Evolutionary conservation across 805 yeast genomes (phyloP).

Genomic region (Cyberlindnera bimundalis): DNA sequence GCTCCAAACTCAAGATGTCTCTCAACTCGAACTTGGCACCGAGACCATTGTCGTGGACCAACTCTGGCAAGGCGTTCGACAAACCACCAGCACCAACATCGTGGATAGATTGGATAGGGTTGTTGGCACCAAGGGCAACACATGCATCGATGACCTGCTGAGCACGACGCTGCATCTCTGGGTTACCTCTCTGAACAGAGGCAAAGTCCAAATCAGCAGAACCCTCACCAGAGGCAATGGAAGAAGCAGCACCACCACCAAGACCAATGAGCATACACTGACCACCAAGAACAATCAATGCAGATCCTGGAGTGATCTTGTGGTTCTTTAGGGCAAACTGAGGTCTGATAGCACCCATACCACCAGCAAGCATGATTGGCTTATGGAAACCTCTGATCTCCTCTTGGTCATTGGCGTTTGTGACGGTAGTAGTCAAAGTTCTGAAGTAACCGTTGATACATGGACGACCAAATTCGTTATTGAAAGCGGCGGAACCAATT

Average conservation of each 20-base stretch:
- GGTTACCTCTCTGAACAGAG: conserved; percentile 98
- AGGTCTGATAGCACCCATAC: conserved; percentile 95
- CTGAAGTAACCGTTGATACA: conserved; percentile 96
- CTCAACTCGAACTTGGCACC: conserved; percentile 94
- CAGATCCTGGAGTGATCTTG: conserved; percentile 87
- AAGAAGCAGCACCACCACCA: conserved; percentile 99
- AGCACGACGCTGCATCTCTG: conserved; percentile 98
- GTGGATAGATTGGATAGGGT: conserved; percentile 92
- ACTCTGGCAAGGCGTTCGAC: conserved; percentile 94
- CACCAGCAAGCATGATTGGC: conserved; percentile 99
- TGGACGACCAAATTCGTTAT: conserved; percentile 98
- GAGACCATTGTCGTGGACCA: conserved; percentile 93
- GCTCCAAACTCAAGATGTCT: conserved; percentile 85
- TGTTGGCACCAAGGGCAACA: conserved; percentile 68
- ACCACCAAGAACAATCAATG: conserved; percentile 93
- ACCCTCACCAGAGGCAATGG: conserved; percentile 93
- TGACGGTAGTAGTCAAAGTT: conserved; percentile 81
- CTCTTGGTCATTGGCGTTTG: conserved; percentile 52
- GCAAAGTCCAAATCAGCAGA: conserved; percentile 97
- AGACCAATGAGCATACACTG: conserved; percentile 97
- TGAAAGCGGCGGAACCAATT: conserved; percentile 95
- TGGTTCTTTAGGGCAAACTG: conserved; percentile 84
- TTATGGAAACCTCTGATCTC: conserved; percentile 96
- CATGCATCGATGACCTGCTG: conserved; percentile 97
- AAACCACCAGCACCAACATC: conserved; percentile 99